Evolutionary conservation across 768 basidiomycete species (phyloP).

Genomic region (Tylopilus felleus): DNA sequence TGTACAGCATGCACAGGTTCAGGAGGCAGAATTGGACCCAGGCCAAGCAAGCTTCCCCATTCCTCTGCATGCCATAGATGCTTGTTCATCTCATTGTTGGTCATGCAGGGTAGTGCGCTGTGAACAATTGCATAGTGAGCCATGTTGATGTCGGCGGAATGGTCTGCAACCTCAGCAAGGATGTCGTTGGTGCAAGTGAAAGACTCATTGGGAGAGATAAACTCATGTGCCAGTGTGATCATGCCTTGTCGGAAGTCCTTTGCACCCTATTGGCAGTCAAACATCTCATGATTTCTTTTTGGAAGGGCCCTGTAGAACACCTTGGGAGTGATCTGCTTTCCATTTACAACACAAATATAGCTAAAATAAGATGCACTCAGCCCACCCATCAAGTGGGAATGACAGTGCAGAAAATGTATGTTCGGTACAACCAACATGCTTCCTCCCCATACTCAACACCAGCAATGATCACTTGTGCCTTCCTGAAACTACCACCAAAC

Average conservation of each 20-base stretch:
- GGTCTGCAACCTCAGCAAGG: neutral
- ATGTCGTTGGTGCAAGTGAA: neutral
- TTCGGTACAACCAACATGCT: neutral
- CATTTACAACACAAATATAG: slow-evolving; percentile 3
- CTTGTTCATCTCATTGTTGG: neutral
- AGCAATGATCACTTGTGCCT: neutral
- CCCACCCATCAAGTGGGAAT: too few relatives aligned
- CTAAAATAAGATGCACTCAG: too few relatives aligned
- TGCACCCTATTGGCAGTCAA: neutral
- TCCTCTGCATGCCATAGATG: neutral
- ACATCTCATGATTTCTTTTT: neutral
- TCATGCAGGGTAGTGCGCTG: neutral
- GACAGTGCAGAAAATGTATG: neutral
- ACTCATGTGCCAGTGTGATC: neutral
- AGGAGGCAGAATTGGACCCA: neutral
- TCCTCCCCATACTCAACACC: neutral
- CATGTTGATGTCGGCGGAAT: neutral
- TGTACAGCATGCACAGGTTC: neutral
- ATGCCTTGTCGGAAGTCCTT: slow-evolving; percentile 6
- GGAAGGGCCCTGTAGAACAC: neutral
- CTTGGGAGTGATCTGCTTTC: neutral
- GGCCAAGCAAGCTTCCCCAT: slow-evolving; percentile 10
- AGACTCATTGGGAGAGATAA: neutral
- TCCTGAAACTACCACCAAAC: neutral
- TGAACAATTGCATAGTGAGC: neutral